phyloP scores from a whole-genome alignment of 306 rosid genomes.

The Lotus japonicus region DNA sequence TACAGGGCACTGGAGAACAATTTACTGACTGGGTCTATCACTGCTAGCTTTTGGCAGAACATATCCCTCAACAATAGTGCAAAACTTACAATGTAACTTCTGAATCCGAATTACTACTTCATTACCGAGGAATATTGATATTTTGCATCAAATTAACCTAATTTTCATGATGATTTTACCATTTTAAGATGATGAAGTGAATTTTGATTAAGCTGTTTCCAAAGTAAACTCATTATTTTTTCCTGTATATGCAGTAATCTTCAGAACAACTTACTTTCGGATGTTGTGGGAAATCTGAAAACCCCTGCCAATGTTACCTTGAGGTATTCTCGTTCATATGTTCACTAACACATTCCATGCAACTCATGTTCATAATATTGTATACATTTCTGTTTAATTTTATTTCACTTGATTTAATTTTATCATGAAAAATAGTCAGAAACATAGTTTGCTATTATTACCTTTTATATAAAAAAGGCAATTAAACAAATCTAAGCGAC shows the following conservation, averaged over 20 bases:
- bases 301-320: constrained; percentile 59
- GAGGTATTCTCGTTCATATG: constrained; percentile 44
- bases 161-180: background rate
- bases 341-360: background rate
- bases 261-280: constrained; percentile 49
- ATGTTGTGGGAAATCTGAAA: constrained; percentile 34
- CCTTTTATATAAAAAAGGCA: background rate
- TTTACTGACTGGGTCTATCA: constrained; percentile 43
- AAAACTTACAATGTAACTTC: constrained; percentile 52
- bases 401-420: constrained; percentile 4
- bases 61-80: constrained; percentile 29
- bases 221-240: constrained; percentile 4
- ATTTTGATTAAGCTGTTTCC: constrained; percentile 11
- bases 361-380: background rate
- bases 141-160: constrained; percentile 7
- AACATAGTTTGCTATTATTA: background rate
- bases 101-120: background rate
- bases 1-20: constrained; percentile 55
- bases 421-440: background rate
- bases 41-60: constrained; percentile 47
- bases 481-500: too few species aligned
- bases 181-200: background rate
- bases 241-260: constrained; percentile 55
- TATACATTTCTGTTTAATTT: background rate
- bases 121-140: background rate